These are phyloP conservation scores for Punctularia strigosozonata DNA, from an alignment of 768 basidiomycete genomes.

Conservation along the genomic window DNA sequence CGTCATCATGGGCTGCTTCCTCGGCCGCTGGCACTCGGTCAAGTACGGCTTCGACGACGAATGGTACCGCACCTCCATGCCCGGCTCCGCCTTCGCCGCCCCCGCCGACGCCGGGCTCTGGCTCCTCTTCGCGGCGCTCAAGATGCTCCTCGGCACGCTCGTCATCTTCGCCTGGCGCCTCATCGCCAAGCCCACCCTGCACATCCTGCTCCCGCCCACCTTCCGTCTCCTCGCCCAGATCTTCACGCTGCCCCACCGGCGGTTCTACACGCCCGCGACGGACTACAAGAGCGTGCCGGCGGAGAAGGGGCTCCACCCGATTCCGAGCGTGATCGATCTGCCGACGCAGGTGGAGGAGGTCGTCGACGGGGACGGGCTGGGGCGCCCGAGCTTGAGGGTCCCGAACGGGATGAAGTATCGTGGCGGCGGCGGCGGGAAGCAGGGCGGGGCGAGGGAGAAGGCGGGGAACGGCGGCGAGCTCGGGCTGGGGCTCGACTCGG, in stretches of 20 bases:
- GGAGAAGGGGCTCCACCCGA: conserved; percentile 50
- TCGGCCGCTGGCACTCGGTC: conserved; percentile 57
- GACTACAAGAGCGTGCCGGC: conserved; percentile 67
- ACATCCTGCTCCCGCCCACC: conserved; percentile 67
- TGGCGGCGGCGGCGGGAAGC: conserved; percentile 1
- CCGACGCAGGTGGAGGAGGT: conserved; percentile 24
- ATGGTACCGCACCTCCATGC: conserved; percentile 32
- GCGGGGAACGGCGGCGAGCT: neutral
- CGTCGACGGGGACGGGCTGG: conserved; percentile 12
- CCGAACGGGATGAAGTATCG: neutral
- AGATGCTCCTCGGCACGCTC: conserved; percentile 42
- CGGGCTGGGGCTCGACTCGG: conserved; percentile 7
- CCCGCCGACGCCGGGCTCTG: conserved; percentile 23
- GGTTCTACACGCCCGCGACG: conserved; percentile 87
- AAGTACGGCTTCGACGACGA: conserved; percentile 26
- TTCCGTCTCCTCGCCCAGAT: conserved; percentile 66
- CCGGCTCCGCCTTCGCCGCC: conserved; percentile 38
- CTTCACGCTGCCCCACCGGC: conserved; percentile 66
- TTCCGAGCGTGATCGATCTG: conserved; percentile 83
- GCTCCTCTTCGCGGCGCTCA: conserved; percentile 24
- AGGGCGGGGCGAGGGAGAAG: neutral
- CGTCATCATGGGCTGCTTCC: conserved; percentile 62
- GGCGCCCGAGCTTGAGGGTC: conserved; percentile 4
- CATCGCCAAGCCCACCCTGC: conserved; percentile 66
- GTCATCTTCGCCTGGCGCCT: conserved; percentile 84